phyloP scores from a whole-genome alignment of 768 basidiomycete genomes.

The Suillus discolor region DNA sequence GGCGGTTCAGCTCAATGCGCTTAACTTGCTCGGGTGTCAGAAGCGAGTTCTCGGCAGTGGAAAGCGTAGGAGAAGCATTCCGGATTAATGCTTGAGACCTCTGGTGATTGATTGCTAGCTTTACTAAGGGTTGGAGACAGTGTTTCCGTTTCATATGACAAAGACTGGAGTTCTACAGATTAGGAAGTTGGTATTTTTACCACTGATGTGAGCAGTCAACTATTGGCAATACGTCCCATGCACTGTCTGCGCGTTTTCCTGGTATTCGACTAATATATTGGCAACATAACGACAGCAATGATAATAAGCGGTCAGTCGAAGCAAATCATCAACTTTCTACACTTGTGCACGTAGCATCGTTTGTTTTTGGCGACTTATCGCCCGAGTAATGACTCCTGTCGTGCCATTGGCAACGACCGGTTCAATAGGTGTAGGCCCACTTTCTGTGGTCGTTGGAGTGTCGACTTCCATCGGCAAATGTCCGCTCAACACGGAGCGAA shows the following conservation, averaged over 20 bases:
- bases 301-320: neutral
- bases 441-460: slow-evolving; percentile 21
- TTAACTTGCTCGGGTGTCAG: slow-evolving; percentile 70
- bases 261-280: neutral
- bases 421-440: slow-evolving; percentile 20
- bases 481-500: slow-evolving; percentile 30
- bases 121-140: neutral
- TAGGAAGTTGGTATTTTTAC: slow-evolving; percentile 1
- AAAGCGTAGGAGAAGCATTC: slow-evolving; percentile 13
- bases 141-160: neutral
- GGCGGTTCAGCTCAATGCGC: slow-evolving; percentile 75
- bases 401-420: slow-evolving; percentile 16
- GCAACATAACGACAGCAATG: slow-evolving; percentile 1
- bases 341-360: slow-evolving; percentile 16
- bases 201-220: neutral
- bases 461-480: slow-evolving; percentile 37
- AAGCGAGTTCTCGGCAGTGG: slow-evolving; percentile 22
- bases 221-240: neutral
- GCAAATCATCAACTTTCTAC: slow-evolving; percentile 15
- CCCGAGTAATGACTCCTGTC: slow-evolving; percentile 13
- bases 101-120: neutral
- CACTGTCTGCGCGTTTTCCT: neutral
- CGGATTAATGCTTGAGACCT: neutral
- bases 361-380: slow-evolving; percentile 20
- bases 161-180: neutral